phyloP scores from a whole-genome alignment of 2,329 filamentous ascomycete species.

The Aspergillus piperis region DNA sequence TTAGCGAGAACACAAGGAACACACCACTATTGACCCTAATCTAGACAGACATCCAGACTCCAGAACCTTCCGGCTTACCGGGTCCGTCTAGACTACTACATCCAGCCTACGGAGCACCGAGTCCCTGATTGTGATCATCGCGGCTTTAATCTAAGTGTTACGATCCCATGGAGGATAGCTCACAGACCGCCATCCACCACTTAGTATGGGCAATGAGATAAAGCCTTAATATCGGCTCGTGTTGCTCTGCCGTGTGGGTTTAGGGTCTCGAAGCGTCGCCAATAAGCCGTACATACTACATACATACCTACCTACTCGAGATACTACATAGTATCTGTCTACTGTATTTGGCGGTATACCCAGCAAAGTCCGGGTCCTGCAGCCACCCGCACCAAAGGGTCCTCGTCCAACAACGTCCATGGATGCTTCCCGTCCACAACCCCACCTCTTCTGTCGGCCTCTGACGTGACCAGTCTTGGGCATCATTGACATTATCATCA shows the following conservation, averaged over 20 bases:
- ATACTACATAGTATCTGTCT: neutral
- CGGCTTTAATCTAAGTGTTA: neutral
- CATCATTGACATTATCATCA: neutral
- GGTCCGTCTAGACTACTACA: too few relatives aligned
- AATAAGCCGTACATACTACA: neutral
- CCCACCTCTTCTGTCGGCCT: neutral
- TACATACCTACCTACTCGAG: neutral
- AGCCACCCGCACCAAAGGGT: slow-evolving; percentile 4
- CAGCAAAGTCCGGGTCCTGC: neutral
- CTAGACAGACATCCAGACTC: neutral
- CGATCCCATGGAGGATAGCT: neutral
- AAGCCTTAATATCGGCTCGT: slow-evolving; percentile 1
- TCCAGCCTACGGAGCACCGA: neutral
- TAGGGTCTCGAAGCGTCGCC: neutral
- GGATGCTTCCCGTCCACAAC: slow-evolving; percentile 1
- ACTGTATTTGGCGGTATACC: neutral
- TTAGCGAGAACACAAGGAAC: neutral
- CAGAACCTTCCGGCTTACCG: neutral
- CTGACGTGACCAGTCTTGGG: slow-evolving; percentile 1
- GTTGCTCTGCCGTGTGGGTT: neutral
- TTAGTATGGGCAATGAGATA: neutral
- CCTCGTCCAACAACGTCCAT: neutral
- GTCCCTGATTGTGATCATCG: slow-evolving; percentile 9
- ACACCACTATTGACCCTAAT: neutral
- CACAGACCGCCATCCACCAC: neutral